Evolutionary conservation across 441 rosid species (phyloP), one percentile per base, ranked within the genome.

Genomic region (Gossypium schwendimanii): DNA sequence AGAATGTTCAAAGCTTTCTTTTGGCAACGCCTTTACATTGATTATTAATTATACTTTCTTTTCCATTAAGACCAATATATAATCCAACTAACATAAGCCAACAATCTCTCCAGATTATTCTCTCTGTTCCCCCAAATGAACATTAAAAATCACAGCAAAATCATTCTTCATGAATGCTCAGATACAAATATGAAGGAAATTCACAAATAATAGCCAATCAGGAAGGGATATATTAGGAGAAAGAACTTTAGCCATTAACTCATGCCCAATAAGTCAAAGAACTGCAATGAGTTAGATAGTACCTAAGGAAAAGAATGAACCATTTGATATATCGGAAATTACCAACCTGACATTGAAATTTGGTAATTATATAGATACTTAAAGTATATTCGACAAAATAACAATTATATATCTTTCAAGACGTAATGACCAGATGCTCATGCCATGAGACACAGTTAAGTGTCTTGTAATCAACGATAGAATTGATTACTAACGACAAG

Each of bases 201-300:
- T 68, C 45, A 69, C 53, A 67, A 11, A 65, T n/a, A 20, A 63
- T 57, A 73, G 41, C 52, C 41, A 59, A 72, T 49, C 49, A 71
- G 69, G 39, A 63, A 76, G 70, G 15, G 26, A 69, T 23, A 44
- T 66, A 28, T 23, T 58, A 17, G 52, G 45, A 39, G 45, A 36
- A 76, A 75, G 63, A 31, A 66, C 52, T 50, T 41, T 49, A 54
- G 55, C 39, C 69, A 64, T 63, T 24, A 28, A 15, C 2, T 21
- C 58, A 39, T 26, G 59, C 26, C 18, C 45, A 24, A 10, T 31
- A 5, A 31, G 33, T 53, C 61, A 10, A 52, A 31, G 49, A 53
- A 69, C 14, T 11, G 31, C 18, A 28, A 59, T 21, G 9, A 72
- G 61, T 53, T 53, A 8, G 4, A 53, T 53, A 53, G 65, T 17